These are phyloP conservation scores for Penicillium sp. DNA, from an alignment of 2,329 filamentous ascomycete genomes.

Conservation along the genomic window DNA sequence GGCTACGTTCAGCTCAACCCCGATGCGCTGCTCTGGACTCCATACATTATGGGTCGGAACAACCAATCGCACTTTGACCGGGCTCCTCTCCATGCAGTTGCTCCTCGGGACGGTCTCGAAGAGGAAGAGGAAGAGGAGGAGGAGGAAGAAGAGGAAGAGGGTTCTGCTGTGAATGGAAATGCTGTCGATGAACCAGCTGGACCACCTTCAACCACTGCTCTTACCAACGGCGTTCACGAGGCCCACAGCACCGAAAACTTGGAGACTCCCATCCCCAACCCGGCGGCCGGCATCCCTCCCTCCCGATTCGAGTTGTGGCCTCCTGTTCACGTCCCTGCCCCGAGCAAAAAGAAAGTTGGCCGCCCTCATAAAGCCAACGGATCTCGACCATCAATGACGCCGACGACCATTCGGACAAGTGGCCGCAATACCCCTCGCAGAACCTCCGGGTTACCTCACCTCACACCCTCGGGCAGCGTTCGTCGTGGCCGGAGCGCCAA, in stretches of 20 bases:
- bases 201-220: constrained; percentile 35
- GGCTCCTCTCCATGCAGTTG: constrained; percentile 80
- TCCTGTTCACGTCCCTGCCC: constrained; percentile 37
- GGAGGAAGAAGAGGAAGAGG: constrained; percentile 20
- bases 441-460: constrained; percentile 27
- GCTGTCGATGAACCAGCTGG: constrained; percentile 28
- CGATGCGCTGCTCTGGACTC: constrained; percentile 84
- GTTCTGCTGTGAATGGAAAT: constrained; percentile 16
- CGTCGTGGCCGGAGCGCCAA: constrained; percentile 40
- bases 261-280: constrained; percentile 22
- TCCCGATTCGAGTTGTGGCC: constrained; percentile 46
- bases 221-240: constrained; percentile 29
- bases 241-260: constrained; percentile 15
- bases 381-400: constrained; percentile 27
- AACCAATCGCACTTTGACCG: constrained; percentile 81
- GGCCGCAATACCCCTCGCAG: constrained; percentile 40
- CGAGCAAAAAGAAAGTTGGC: constrained; percentile 36
- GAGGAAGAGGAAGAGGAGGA: constrained; percentile 31
- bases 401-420: constrained; percentile 33
- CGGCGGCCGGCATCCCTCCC: constrained; percentile 39
- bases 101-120: constrained; percentile 68
- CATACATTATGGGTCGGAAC: constrained; percentile 90
- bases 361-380: constrained; percentile 32
- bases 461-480: constrained; percentile 32
- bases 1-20: constrained; percentile 82